Evolutionary conservation across 352 stramenopile species (phyloP).

Genomic region (Plasmopara muralis): DNA sequence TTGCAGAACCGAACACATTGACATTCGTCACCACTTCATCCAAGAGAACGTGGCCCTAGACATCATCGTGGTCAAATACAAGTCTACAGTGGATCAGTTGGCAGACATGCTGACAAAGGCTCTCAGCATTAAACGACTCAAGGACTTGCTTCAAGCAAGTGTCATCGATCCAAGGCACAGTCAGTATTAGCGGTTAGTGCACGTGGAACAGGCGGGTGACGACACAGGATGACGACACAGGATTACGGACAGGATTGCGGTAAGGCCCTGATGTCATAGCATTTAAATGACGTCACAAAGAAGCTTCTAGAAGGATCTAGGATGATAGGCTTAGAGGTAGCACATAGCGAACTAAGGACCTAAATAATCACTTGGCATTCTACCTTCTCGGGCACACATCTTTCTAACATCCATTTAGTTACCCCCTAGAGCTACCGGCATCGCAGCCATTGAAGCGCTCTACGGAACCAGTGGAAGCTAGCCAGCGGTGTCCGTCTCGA

Average conservation of each 20-base stretch:
- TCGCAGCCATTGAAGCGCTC: no score
- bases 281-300: background rate
- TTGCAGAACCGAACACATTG: background rate
- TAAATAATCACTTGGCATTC: background rate
- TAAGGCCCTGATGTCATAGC: background rate
- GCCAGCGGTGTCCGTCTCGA: no score
- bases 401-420: no score
- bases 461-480: no score
- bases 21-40: conserved; percentile 7
- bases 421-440: no score
- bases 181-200: background rate
- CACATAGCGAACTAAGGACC: background rate
- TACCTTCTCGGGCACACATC: no score
- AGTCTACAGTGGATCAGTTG: background rate
- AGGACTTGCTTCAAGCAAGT: background rate
- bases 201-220: no score
- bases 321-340: background rate
- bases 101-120: conserved; percentile 1
- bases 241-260: background rate
- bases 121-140: background rate
- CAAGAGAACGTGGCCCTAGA: background rate
- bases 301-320: background rate
- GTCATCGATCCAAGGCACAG: background rate
- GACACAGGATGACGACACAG: background rate
- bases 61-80: background rate